Conservation (phyloP, 352 stramenopile genomes). For the Elongisporangium anandrum region DNA sequence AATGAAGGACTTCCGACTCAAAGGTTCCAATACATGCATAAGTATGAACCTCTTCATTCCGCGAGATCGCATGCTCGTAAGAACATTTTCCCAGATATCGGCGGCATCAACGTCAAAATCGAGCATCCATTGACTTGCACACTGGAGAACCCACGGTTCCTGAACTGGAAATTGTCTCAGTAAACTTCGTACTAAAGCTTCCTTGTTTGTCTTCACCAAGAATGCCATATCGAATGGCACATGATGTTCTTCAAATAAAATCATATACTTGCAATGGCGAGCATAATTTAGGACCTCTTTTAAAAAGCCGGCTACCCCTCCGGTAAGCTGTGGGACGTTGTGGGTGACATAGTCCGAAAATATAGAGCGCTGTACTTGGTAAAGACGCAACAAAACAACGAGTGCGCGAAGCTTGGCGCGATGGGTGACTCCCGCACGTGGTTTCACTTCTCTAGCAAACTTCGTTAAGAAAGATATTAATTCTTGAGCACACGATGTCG, state of each 20-base stretch:
- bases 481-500: slow-evolving; percentile 12
- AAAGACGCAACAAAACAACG: slow-evolving; percentile 26
- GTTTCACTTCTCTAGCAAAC: slow-evolving; percentile 37
- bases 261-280: slow-evolving; percentile 34
- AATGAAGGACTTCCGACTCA: slow-evolving; percentile 33
- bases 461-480: slow-evolving; percentile 29
- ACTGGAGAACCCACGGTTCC: slow-evolving; percentile 32
- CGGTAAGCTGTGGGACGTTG: slow-evolving; percentile 10
- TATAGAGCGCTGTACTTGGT: slow-evolving; percentile 15
- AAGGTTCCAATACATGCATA: slow-evolving; percentile 25
- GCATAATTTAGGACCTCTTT: slow-evolving; percentile 28
- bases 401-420: slow-evolving; percentile 47
- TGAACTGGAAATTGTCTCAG: slow-evolving; percentile 27
- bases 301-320: slow-evolving; percentile 16
- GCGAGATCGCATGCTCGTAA: slow-evolving; percentile 34
- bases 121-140: slow-evolving; percentile 38
- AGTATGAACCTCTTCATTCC: slow-evolving; percentile 37
- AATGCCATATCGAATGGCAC: slow-evolving; percentile 36
- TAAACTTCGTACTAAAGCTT: slow-evolving; percentile 32
- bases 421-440: slow-evolving; percentile 49
- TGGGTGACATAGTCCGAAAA: slow-evolving; percentile 15
- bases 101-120: slow-evolving; percentile 38
- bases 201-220: slow-evolving; percentile 46
- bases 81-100: slow-evolving; percentile 44
- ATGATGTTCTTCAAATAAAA: slow-evolving; percentile 49